Evolutionary conservation across 2,329 filamentous ascomycete species (phyloP).

Genomic region (Amphichorda felina): DNA sequence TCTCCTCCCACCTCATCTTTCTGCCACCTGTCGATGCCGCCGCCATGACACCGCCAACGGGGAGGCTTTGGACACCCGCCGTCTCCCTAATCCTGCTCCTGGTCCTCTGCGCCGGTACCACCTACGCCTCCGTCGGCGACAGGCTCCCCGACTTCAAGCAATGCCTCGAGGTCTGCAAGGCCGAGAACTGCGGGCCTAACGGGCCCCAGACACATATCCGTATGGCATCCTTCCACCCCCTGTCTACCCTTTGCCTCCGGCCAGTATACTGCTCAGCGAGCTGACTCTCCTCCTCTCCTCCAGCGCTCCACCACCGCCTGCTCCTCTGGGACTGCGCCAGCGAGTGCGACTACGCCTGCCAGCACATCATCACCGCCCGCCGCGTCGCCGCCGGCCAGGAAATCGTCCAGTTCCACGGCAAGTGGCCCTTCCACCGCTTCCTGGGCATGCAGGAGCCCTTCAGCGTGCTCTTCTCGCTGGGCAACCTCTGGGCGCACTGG

Average conservation of each 20-base stretch:
- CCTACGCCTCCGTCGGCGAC: constrained; percentile 69
- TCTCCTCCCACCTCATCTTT: constrained; percentile 1
- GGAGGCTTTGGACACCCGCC: constrained; percentile 17
- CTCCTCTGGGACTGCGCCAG: constrained; percentile 85
- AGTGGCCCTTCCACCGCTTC: constrained; percentile 93
- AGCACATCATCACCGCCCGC: constrained; percentile 73
- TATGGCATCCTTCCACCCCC: constrained; percentile 31
- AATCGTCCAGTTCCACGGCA: constrained; percentile 90
- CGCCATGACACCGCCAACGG: constrained; percentile 18
- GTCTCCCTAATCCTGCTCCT: constrained; percentile 21
- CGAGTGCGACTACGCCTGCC: constrained; percentile 97
- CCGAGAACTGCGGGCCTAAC: constrained; percentile 64
- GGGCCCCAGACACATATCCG: constrained; percentile 52
- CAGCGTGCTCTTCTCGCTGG: constrained; percentile 81
- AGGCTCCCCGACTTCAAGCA: constrained; percentile 74
- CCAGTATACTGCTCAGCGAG: neutral
- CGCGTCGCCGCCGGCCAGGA: constrained; percentile 55
- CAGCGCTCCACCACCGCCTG: constrained; percentile 74
- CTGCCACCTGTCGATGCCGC: constrained; percentile 14
- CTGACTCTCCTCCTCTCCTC: neutral
- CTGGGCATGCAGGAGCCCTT: constrained; percentile 92
- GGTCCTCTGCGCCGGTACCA: constrained; percentile 28
- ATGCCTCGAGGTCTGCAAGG: constrained; percentile 72
- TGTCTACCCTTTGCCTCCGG: neutral
- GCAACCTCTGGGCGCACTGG: constrained; percentile 82